Conservation (phyloP, 2,329 filamentous ascomycete species). For the Sporothrix pallida region DNA sequence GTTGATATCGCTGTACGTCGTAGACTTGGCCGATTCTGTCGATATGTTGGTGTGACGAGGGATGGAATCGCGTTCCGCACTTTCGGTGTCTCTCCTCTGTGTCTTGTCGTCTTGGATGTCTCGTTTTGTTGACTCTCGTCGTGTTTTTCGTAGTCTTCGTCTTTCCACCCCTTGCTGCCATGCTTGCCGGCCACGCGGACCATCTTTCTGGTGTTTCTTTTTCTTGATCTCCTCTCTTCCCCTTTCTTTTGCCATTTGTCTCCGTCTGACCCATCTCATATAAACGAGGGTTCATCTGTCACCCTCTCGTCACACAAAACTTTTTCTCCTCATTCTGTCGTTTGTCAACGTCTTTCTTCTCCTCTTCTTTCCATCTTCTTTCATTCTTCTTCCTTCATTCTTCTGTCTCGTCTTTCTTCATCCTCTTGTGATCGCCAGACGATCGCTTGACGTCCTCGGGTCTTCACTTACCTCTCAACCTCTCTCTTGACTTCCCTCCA, state of each 20-base stretch:
- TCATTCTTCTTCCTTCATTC: background rate
- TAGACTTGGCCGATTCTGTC: no score
- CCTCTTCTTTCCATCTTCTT: background rate
- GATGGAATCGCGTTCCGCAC: background rate
- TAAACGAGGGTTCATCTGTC: background rate
- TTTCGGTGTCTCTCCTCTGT: background rate
- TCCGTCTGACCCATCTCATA: background rate
- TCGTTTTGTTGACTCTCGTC: background rate
- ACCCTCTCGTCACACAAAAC: background rate
- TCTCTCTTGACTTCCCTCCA: background rate
- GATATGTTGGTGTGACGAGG: background rate
- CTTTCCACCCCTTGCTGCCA: conserved; percentile 19
- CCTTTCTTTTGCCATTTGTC: conserved; percentile 8
- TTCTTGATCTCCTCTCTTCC: background rate
- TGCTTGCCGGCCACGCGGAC: conserved; percentile 23
- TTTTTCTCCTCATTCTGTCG: background rate
- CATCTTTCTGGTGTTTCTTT: conserved; percentile 4
- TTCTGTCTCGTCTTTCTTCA: conserved; percentile 8
- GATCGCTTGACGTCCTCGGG: background rate
- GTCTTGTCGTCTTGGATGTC: background rate
- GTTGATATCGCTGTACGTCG: background rate
- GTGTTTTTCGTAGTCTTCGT: conserved; percentile 1
- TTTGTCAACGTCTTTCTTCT: background rate
- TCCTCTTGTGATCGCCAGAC: background rate
- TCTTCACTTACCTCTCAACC: background rate